Percentiles rank a stretch among this genome's conserved stretches.
Conservation (phyloP, 805 yeast genomes). For the Dipodascus geniculatus region DNA sequence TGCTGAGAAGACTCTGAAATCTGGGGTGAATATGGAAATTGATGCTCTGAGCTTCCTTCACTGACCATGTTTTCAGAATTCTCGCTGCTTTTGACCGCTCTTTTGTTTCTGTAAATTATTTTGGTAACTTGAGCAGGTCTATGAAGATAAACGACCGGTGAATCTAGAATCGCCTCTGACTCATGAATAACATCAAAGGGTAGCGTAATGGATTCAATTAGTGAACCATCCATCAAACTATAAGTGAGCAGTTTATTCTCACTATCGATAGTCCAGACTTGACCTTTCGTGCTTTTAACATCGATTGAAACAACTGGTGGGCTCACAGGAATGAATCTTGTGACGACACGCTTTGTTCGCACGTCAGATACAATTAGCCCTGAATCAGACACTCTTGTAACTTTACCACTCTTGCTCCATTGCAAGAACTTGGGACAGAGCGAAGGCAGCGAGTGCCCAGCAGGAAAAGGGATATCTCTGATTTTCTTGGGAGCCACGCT, state of each 20-base stretch:
- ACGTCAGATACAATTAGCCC: neutral
- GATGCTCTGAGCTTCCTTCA: neutral
- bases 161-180: neutral
- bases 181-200: neutral
- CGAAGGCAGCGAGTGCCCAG: neutral
- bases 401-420: conserved; percentile 2
- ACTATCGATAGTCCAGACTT: neutral
- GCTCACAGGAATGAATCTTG: neutral
- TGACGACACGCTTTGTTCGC: neutral
- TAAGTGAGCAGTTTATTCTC: neutral
- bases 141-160: neutral
- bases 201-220: neutral
- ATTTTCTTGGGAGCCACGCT: conserved; percentile 2
- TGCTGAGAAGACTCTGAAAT: neutral
- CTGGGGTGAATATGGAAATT: neutral
- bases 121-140: neutral
- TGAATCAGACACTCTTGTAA: neutral
- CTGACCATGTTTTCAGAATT: neutral
- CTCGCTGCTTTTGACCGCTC: neutral
- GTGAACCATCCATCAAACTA: neutral
- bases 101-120: neutral
- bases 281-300: conserved; percentile 1
- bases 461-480: conserved; percentile 6
- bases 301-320: neutral
- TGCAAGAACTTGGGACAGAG: neutral